Conservation (phyloP, 2,329 filamentous ascomycete species). For the Sarocladium kiliense region DNA sequence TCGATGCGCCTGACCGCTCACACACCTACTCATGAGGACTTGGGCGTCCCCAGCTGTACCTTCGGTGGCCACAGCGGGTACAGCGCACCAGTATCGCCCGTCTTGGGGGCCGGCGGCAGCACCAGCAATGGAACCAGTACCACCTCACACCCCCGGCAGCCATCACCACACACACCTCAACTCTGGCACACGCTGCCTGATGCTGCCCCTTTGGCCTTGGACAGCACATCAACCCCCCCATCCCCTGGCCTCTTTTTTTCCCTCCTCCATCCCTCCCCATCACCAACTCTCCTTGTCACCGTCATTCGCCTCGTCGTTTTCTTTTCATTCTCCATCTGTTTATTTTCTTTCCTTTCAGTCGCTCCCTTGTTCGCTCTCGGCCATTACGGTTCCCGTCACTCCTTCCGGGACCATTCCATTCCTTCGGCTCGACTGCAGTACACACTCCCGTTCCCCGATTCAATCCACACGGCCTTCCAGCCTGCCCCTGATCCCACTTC, state of each 20-base stretch:
- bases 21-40: not conserved
- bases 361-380: slow-evolving; percentile 42
- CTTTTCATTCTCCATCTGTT: slow-evolving; percentile 33
- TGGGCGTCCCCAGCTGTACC: not conserved
- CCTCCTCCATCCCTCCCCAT: slow-evolving; percentile 27
- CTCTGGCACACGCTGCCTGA: not conserved
- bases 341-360: slow-evolving; percentile 46
- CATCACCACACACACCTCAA: not conserved
- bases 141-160: not conserved
- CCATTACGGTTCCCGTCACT: slow-evolving; percentile 44
- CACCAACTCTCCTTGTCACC: slow-evolving; percentile 30
- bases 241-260: slow-evolving; percentile 29
- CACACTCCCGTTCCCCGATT: not conserved
- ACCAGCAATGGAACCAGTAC: not conserved
- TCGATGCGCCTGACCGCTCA: not conserved
- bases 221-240: slow-evolving; percentile 15
- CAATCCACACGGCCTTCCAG: not conserved
- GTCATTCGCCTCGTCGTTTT: slow-evolving; percentile 28
- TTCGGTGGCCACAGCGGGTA: not conserved
- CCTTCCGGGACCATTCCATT: slow-evolving; percentile 45
- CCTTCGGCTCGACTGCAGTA: slow-evolving; percentile 25
- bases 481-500: slow-evolving; percentile 2
- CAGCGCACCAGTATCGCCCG: not conserved
- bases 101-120: not conserved
- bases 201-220: not conserved